Conservation (phyloP, 2,329 filamentous ascomycete genomes). For the Venturia carpophila region DNA sequence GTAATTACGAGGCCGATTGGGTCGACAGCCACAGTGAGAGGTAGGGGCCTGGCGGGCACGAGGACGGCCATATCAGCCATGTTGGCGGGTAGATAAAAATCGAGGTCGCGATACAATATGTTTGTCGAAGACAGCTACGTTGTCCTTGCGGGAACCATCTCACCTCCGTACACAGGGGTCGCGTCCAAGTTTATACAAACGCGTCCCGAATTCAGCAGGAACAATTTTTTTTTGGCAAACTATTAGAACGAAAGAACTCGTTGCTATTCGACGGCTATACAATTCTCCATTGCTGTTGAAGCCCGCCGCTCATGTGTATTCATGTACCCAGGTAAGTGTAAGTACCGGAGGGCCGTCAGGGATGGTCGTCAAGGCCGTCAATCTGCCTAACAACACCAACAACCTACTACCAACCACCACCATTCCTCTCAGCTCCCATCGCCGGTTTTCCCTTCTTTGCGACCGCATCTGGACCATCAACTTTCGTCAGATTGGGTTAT, state of each 20-base stretch:
- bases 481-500: too few relatives aligned
- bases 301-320: too few relatives aligned
- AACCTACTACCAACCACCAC: neutral
- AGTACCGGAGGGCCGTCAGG: too few relatives aligned
- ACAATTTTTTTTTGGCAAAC: neutral
- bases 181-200: neutral
- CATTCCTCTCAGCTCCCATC: neutral
- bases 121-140: neutral
- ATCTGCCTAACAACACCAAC: too few relatives aligned
- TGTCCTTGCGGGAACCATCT: neutral
- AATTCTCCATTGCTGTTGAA: too few relatives aligned
- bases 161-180: neutral
- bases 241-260: neutral
- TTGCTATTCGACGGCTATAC: neutral
- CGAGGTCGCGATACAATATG: neutral
- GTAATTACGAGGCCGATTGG: constrained; percentile 90
- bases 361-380: too few relatives aligned
- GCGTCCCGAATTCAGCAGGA: neutral
- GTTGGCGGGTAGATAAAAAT: neutral
- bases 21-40: constrained; percentile 60
- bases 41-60: constrained; percentile 4
- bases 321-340: too few relatives aligned
- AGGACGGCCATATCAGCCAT: constrained; percentile 5
- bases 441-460: too few relatives aligned
- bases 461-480: too few relatives aligned